These are phyloP conservation scores for Stereum hirsutum DNA, from an alignment of 1,284 basidiomycete species.

Conservation along the genomic window DNA sequence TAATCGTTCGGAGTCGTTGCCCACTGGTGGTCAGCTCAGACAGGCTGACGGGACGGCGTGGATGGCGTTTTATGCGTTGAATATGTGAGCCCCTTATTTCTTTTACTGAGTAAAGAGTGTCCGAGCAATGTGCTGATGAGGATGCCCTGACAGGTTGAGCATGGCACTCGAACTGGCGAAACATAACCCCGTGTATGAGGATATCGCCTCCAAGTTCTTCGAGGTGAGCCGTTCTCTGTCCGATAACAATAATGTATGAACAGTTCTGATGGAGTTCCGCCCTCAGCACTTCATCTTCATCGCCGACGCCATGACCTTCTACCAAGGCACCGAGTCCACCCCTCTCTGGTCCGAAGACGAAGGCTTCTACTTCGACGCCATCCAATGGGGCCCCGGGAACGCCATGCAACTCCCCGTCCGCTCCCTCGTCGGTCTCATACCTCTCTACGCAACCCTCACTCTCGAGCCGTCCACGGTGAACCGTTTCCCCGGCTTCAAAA, in stretches of 20 bases:
- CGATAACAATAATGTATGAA: constrained; percentile 1
- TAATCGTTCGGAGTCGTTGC: constrained; percentile 94
- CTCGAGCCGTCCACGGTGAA: constrained; percentile 86
- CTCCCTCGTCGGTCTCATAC: constrained; percentile 92
- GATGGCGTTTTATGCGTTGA: constrained; percentile 98
- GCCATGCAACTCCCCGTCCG: constrained; percentile 88
- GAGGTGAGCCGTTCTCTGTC: constrained; percentile 42
- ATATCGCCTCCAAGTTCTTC: constrained; percentile 99
- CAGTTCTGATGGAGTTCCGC: constrained; percentile 6
- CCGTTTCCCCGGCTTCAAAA: constrained; percentile 94
- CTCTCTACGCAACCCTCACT: constrained; percentile 90
- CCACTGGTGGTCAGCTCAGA: constrained; percentile 85
- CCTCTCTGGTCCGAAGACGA: constrained; percentile 95
- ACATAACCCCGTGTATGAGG: constrained; percentile 96
- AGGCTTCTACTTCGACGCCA: constrained; percentile 97
- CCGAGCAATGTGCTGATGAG: not conserved
- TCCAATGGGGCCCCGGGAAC: constrained; percentile 81
- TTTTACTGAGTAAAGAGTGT: no score
- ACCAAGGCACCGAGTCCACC: constrained; percentile 63
- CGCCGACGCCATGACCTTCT: constrained; percentile 95
- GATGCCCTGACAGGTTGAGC: constrained; percentile 56
- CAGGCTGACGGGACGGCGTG: constrained; percentile 98
- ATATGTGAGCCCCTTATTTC: constrained; percentile 55
- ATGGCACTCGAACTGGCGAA: constrained; percentile 97
- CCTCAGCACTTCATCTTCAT: constrained; percentile 92